Evolutionary conservation across 306 rosid genomes (phyloP).

Genomic region (Quercus alba): DNA sequence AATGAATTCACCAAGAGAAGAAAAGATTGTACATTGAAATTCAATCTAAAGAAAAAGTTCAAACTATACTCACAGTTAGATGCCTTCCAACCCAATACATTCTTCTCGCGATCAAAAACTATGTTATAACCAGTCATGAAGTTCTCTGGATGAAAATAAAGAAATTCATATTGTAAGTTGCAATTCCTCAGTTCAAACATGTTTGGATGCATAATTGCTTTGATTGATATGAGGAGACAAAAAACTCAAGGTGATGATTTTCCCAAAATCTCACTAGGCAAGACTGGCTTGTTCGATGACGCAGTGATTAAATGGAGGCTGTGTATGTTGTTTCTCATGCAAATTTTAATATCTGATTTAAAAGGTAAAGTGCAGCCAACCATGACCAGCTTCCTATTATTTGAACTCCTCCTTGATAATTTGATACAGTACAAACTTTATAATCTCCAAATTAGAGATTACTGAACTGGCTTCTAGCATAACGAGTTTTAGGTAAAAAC

Average conservation of each 20-base stretch:
- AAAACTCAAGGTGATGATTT: background rate
- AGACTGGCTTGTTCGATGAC: background rate
- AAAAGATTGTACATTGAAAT: background rate
- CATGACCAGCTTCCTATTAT: too few relatives aligned
- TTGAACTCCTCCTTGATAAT: too few relatives aligned
- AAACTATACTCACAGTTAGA: conserved; percentile 61
- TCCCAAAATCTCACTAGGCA: background rate
- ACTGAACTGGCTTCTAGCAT: too few relatives aligned
- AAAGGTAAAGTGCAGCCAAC: too few relatives aligned
- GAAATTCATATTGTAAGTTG: background rate
- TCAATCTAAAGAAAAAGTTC: background rate
- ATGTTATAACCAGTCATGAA: conserved; percentile 88
- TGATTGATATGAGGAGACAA: background rate
- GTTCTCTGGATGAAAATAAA: conserved; percentile 62
- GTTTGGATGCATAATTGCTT: background rate
- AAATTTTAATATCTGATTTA: background rate
- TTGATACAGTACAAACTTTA: too few relatives aligned
- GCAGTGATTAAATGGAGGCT: background rate
- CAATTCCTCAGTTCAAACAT: background rate
- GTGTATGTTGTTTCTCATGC: background rate
- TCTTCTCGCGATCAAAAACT: conserved; percentile 74
- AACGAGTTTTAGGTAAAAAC: too few relatives aligned
- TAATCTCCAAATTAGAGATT: too few relatives aligned
- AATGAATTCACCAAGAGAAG: background rate
- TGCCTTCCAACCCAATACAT: conserved; percentile 65